Base-by-base conservation (phyloP, 306 rosid genomes). In the Aeschynomene evenia region DNA sequence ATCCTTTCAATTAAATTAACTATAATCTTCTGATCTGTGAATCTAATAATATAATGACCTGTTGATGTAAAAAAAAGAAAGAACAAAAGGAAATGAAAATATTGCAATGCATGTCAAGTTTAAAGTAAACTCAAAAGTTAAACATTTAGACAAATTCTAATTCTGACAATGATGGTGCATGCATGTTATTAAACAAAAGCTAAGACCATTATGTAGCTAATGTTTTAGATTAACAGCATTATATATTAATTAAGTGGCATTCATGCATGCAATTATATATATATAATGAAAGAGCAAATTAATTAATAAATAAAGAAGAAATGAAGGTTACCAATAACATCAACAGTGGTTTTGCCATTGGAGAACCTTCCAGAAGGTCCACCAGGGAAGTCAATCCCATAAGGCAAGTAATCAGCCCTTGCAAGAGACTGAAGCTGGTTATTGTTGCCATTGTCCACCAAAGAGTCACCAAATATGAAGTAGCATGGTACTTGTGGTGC, bases 401-500 rank as follows among this genome's bases (percentile, higher is more conserved):
- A 90, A 2, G 94, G 91, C 0, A 13, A 1, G 76, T 83, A 87
- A 58, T 90, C 64, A 75, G 57, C 93, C 77, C 71, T 85, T 1
- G 91, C 84, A 50, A 62, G 13, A 19, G 93, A 83, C 0, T 16
- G 19, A 2, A 89, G 82, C 42, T 1, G 9, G 52, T 88, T 86
- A 56, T 88, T 90, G 62, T 90, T 88, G 1, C 95, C 95, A 82
- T 64, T 79, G 20, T 90, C 96, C 0, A 83, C 85, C 50, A 80
- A 53, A n/a, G 94, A 87, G 58, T 90, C 95, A 28, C 96, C 96
- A 71, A 84, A 86, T 52, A 81, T 81, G 75, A 70, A 79, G 72
- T 69, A 66, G 68, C 81, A 78, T 18, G 88, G 88, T 1, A 78
- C 86, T 71, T 84, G 78, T 15, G 85, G 83, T 12, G 70, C 99